phyloP scores from a whole-genome alignment of 1,284 basidiomycete species.

The Boletus semigastroideus region DNA sequence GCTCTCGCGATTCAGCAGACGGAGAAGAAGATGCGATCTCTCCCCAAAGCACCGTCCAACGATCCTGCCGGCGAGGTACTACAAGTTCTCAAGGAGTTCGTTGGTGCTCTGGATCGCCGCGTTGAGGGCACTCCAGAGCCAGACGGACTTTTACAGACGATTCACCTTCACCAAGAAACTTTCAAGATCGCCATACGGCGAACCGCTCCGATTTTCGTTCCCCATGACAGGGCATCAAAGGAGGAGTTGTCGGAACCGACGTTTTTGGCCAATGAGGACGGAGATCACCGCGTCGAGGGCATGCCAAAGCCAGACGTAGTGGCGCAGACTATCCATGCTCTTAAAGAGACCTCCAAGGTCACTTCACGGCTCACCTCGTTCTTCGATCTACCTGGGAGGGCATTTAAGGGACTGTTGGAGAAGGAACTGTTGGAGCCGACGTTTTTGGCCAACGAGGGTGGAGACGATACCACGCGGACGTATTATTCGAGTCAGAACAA shows the following conservation, averaged over 20 bases:
- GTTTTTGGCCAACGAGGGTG: conserved; percentile 47
- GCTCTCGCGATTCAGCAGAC: conserved; percentile 44
- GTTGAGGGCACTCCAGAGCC: conserved; percentile 52
- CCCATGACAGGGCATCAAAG: conserved; percentile 23
- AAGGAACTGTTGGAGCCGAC: conserved; percentile 16
- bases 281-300: background rate
- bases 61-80: conserved; percentile 59
- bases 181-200: conserved; percentile 49
- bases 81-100: conserved; percentile 46
- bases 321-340: no score
- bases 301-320: no score
- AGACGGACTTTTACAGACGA: conserved; percentile 52
- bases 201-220: conserved; percentile 54
- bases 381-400: background rate
- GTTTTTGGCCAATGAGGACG: conserved; percentile 47
- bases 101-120: conserved; percentile 42
- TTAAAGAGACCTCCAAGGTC: no score
- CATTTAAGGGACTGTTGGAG: conserved; percentile 5
- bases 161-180: conserved; percentile 46
- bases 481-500: background rate
- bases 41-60: conserved; percentile 54
- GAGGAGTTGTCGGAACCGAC: conserved; percentile 16
- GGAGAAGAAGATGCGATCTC: conserved; percentile 35
- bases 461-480: conserved; percentile 19
- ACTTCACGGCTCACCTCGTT: no score